Evolutionary conservation across 345 rosid species (phyloP), one percentile per base, ranked within the genome.

Genomic region (Bruguiera parviflora): DNA sequence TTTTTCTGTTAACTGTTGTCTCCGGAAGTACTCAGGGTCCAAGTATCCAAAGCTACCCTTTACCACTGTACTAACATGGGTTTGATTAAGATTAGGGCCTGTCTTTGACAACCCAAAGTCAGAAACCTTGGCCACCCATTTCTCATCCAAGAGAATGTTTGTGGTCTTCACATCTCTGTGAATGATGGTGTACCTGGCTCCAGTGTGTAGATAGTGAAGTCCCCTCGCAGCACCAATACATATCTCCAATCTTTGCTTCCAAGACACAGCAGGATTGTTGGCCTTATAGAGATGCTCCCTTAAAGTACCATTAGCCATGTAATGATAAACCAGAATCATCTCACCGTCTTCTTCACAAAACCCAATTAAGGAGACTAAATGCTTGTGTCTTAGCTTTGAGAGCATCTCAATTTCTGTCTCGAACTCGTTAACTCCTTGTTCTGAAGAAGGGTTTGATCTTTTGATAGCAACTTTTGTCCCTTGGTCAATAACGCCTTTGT

Each of bases 81-180:
- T 39, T 64, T 76, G 69, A 58, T 67, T 63, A 15, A 58, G 72
- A 35, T 51, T 61, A 4, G 69, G 69, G 22, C 79, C 76, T 2
- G 73, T 71, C 67, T 76, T 76, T 5, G 79, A 76, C 11, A 76
- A 31, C 10, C 76, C 75, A n/a, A 76, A 76, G 64, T 75, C 66
- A 6, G 73, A 76, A 56, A 76, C 79, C 31, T 76, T 76, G 18
- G 79, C 79, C n/a, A 71, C 79, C 79, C 76, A 76, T 8, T 71
- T 76, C 51, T 67, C 58, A 11, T 76, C 79, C 46, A 76, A 37
- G 24, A 76, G 72, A 55, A 76, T 71, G 73, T 76, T 76, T 63
- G 73, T 71, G 20, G 73, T 76, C 75, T 76, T 71, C 5, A 76
- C 76, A 51, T 76, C 79, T n/a, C 76, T 68, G 52, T 75, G 73